phyloP scores from a whole-genome alignment of 306 rosid species.

The Rosa persica region DNA sequence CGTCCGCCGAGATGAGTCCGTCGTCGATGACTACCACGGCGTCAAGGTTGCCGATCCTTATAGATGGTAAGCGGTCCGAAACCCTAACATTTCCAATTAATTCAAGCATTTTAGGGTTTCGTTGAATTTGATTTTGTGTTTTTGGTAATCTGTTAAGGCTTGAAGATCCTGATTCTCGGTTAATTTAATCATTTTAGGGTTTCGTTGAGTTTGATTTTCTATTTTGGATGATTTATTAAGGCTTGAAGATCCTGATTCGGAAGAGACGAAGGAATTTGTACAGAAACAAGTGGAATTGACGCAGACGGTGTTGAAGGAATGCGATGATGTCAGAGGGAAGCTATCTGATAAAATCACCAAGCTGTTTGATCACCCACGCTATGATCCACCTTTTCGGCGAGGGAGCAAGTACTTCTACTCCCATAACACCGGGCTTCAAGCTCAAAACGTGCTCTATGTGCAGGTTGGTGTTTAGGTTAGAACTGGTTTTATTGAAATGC shows the following conservation, averaged over 20 bases:
- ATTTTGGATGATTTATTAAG: conserved; percentile 21
- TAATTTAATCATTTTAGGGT: background rate
- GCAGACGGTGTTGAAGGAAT: conserved; percentile 57
- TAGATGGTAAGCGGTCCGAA: conserved; percentile 55
- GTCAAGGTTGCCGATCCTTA: conserved; percentile 67
- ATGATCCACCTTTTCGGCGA: conserved; percentile 56
- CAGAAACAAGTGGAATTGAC: conserved; percentile 65
- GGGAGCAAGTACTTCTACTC: conserved; percentile 65
- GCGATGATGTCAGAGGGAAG: conserved; percentile 52
- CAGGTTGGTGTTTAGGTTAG: conserved; percentile 53
- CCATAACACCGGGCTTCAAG: conserved; percentile 89
- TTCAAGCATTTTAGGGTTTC: background rate
- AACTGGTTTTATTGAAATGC: conserved; percentile 8
- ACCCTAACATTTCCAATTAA: background rate
- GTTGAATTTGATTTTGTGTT: background rate
- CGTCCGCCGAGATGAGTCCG: conserved; percentile 65
- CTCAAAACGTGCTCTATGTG: conserved; percentile 69
- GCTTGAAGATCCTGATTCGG: conserved; percentile 92
- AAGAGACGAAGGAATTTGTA: conserved; percentile 81
- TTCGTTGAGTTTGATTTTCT: background rate
- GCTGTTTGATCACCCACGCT: conserved; percentile 89
- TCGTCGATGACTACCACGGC: conserved; percentile 74
- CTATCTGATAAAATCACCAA: conserved; percentile 57
- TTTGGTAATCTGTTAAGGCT: conserved; percentile 47
- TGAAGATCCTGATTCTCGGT: conserved; percentile 67